Evolutionary conservation across 768 basidiomycete species (phyloP).

Genomic region (Dioszegia aurantiaca): DNA sequence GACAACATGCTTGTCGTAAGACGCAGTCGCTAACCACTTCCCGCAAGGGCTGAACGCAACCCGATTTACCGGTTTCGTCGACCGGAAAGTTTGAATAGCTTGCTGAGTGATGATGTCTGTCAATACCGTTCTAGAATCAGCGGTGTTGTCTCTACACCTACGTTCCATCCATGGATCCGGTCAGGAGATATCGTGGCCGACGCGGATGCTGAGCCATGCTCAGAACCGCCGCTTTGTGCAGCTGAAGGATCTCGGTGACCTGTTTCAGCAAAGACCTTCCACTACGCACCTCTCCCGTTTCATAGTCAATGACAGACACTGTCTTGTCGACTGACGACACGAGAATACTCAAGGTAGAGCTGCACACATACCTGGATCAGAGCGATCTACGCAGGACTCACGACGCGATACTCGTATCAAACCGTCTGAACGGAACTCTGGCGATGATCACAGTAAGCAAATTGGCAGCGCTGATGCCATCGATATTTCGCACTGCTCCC

Average conservation of each 20-base stretch:
- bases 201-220: constrained; percentile 42
- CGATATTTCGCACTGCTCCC: constrained; percentile 37
- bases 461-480: constrained; percentile 41
- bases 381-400: constrained; percentile 18
- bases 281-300: constrained; percentile 38
- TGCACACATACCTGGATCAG: constrained; percentile 29
- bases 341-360: constrained; percentile 30
- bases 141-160: constrained; percentile 23
- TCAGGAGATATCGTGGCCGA: constrained; percentile 43
- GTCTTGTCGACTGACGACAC: constrained; percentile 48
- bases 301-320: constrained; percentile 40
- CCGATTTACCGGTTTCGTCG: constrained; percentile 44
- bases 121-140: constrained; percentile 35
- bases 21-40: constrained; percentile 42
- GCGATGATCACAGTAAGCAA: constrained; percentile 33
- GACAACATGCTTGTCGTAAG: constrained; percentile 44
- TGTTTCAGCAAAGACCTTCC: constrained; percentile 6
- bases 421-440: constrained; percentile 33
- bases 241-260: constrained; percentile 42
- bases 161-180: constrained; percentile 51
- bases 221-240: constrained; percentile 46
- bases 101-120: constrained; percentile 46
- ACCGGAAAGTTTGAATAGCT: constrained; percentile 43
- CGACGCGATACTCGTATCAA: constrained; percentile 42
- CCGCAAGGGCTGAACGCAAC: constrained; percentile 27